Evolutionary conservation across 768 basidiomycete species (phyloP).

Genomic region (Boletales sp.): DNA sequence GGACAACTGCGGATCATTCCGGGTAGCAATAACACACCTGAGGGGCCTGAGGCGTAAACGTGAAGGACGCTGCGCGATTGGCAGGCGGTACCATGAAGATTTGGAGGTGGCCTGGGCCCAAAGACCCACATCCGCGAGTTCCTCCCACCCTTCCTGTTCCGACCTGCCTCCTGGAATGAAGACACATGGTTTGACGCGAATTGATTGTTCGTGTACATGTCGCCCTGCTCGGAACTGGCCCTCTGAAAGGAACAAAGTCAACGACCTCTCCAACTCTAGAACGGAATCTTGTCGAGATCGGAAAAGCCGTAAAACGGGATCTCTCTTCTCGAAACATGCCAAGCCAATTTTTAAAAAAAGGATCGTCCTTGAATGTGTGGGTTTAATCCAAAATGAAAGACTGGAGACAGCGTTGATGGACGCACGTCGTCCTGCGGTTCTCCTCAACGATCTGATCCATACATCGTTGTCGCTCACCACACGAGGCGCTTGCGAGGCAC

Average conservation of each 20-base stretch:
- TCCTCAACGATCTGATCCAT: background rate
- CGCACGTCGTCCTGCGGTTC: conserved; percentile 1
- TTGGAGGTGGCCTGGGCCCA: background rate
- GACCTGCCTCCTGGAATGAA: background rate
- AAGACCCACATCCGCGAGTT: conserved; percentile 3
- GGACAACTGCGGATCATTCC: conserved; percentile 24
- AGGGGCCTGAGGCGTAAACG: conserved; percentile 7
- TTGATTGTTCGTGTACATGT: background rate
- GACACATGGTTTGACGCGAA: background rate
- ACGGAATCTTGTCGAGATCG: too few relatives aligned
- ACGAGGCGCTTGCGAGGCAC: conserved; percentile 22
- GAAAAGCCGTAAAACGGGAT: too few relatives aligned
- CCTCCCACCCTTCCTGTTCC: background rate
- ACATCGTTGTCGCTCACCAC: background rate
- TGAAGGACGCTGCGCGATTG: conserved; percentile 14
- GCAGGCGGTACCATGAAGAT: conserved; percentile 5
- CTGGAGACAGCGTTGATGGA: too few relatives aligned
- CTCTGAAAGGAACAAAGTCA: too few relatives aligned
- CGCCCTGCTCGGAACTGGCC: too few relatives aligned
- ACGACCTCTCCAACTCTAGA: too few relatives aligned
- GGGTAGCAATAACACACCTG: conserved; percentile 1
- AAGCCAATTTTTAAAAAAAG: too few relatives aligned
- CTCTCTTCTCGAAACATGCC: too few relatives aligned
- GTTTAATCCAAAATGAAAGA: too few relatives aligned
- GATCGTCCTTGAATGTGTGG: too few relatives aligned